Evolutionary conservation across 371 early-diverging fungal species (phyloP).

Genomic region (Parasitella parasitica): DNA sequence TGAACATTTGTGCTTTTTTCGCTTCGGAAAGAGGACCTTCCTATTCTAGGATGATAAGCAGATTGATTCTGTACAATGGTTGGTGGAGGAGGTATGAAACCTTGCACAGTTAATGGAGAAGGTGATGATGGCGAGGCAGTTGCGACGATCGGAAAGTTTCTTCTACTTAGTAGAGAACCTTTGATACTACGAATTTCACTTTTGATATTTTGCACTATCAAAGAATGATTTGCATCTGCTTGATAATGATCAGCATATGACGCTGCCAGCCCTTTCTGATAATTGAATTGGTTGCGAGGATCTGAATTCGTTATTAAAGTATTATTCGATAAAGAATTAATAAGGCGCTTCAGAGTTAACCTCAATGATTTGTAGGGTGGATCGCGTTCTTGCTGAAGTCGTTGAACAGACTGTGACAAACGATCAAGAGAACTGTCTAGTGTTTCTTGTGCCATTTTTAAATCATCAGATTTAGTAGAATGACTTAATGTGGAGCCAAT

Average conservation of each 20-base stretch:
- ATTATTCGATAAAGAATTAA: not conserved
- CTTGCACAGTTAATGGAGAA: not conserved
- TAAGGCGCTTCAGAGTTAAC: not conserved
- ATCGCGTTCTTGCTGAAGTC: not conserved
- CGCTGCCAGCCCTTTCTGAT: conserved; percentile 4
- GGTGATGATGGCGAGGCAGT: not conserved
- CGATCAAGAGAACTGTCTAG: not conserved
- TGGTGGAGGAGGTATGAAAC: not conserved
- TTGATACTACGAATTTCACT: conserved; percentile 34
- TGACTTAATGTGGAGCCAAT: not conserved
- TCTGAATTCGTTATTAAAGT: not conserved
- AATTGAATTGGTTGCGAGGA: not conserved
- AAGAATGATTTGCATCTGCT: not conserved
- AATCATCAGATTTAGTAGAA: not conserved
- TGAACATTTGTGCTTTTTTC: not conserved
- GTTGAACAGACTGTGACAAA: not conserved
- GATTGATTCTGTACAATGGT: not conserved
- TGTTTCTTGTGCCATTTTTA: not conserved
- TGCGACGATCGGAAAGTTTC: conserved; percentile 24
- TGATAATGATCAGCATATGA: conserved; percentile 8
- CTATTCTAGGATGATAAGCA: conserved; percentile 17
- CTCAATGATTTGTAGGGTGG: not conserved
- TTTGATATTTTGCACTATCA: conserved; percentile 22
- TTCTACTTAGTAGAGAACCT: conserved; percentile 26
- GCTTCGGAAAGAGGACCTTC: not conserved